Evolutionary conservation across 1,284 basidiomycete species (phyloP), one percentile per base, ranked within the genome.

Genomic region (Thelephora terrestris): DNA sequence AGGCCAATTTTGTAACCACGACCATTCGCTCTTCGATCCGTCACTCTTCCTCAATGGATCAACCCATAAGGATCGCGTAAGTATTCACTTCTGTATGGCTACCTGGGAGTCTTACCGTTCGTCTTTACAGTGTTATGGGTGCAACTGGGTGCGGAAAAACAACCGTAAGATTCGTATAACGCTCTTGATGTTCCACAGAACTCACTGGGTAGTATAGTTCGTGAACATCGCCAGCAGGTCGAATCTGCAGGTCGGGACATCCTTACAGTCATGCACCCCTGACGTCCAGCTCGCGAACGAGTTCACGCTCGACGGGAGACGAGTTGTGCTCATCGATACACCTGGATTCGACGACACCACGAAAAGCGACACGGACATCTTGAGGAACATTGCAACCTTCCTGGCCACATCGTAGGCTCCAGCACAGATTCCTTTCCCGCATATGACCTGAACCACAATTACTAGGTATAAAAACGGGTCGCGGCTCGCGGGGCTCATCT

Each of bases 401-500:
- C 59, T 70, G 17, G 56, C 59, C 49, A 60, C 56, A 34, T 59
- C 64, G 65, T 66, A 49, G 50, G 65, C 29, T 45, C 23, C 3
- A 7, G 7, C 23, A 9, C 17, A 20, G 7, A 21, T 17, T 10
- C 17, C 16, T 2, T 10, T 4, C 17, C 23, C 6, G 10, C 16
- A 14, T 7, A 12, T 4, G 5, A 40, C 7, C 23, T 40, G 20
- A 21, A 24, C 38, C 38, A 7, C 7, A 3, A 21, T 38, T 38
- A 10, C 7, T 54, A 70, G 69, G 7, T 69, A 70, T 20, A 56
- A 64, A 24, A 56, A 58, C 17, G 62, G 65, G 23, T 53, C 59
- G 47, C 68, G 64, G 45, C 61, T 77, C 17, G 61, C 68, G 1
- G 76, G 75, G 0, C 63, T 77, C 55, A 68, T 77, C 45, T 77